A percentile compares a stretch with the other conserved stretches of the same genome.
Conservation (phyloP, 75 land plant species). For the Sequoia sempervirens region DNA sequence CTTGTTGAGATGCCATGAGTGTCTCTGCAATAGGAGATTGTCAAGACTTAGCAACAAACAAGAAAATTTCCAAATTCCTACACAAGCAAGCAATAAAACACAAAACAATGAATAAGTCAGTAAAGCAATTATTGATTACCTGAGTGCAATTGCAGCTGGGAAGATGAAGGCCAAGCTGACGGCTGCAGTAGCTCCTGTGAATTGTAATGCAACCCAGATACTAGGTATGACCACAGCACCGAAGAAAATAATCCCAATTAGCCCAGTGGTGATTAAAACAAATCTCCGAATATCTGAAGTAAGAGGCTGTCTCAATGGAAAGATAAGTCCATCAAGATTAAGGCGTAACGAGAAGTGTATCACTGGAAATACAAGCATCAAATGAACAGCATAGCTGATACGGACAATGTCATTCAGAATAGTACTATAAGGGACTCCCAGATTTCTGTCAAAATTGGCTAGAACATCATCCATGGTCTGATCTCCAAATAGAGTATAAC, state of each 20-base stretch:
- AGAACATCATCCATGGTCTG: constrained; percentile 24
- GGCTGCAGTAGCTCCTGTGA: constrained; percentile 43
- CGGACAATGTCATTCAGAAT: constrained; percentile 21
- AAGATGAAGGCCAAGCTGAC: constrained; percentile 39
- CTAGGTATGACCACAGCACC: constrained; percentile 34
- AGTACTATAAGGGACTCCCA: constrained; percentile 23
- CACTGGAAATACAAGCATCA: constrained; percentile 44
- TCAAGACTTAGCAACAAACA: background rate
- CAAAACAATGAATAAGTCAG: background rate
- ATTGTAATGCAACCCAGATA: constrained; percentile 38
- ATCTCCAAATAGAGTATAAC: constrained; percentile 33
- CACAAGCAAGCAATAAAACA: background rate
- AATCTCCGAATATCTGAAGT: constrained; percentile 23
- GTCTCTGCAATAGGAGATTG: constrained; percentile 24
- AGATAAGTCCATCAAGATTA: constrained; percentile 36
- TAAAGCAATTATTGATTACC: constrained; percentile 13
- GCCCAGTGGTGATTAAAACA: constrained; percentile 15
- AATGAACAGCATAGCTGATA: constrained; percentile 42
- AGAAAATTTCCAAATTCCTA: background rate
- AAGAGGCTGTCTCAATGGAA: constrained; percentile 24
- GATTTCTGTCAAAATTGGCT: constrained; percentile 32
- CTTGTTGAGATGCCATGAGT: constrained; percentile 23
- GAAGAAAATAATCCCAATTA: constrained; percentile 18
- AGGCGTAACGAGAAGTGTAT: constrained; percentile 39
- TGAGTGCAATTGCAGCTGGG: constrained; percentile 31